A percentile compares a stretch with the other conserved stretches of the same genome.
phyloP scores from a whole-genome alignment of 495 filamentous ascomycete genomes.

The Glarea lozoyensis region DNA sequence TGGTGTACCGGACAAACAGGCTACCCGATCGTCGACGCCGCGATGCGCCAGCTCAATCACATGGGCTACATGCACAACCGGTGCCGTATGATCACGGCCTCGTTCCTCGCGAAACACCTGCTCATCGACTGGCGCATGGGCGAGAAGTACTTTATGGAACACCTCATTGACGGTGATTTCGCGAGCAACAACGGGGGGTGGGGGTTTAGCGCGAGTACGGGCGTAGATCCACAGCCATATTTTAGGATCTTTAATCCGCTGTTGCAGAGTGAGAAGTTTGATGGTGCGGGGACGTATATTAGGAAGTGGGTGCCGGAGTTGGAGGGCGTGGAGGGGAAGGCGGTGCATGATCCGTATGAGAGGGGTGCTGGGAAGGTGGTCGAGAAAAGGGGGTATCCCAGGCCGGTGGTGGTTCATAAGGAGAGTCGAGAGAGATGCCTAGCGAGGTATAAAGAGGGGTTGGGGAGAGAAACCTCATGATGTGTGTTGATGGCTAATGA shows the following conservation, averaged over 20 bases:
- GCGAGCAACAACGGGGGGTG: slow-evolving; percentile 88
- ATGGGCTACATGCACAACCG: slow-evolving; percentile 88
- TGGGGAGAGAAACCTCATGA: no score
- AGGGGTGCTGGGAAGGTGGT: slow-evolving; percentile 50
- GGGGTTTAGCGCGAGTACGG: slow-evolving; percentile 74
- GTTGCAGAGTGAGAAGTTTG: slow-evolving; percentile 80
- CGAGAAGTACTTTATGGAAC: slow-evolving; percentile 81
- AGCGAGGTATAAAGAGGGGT: slow-evolving; percentile 61
- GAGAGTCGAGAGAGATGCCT: slow-evolving; percentile 55
- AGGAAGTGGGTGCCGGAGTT: slow-evolving; percentile 67
- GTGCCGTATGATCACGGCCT: slow-evolving; percentile 79
- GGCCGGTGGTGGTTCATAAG: slow-evolving; percentile 66
- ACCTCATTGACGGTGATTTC: slow-evolving; percentile 87
- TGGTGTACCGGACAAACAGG: slow-evolving; percentile 78
- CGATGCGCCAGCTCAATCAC: slow-evolving; percentile 72
- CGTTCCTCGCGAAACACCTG: slow-evolving; percentile 80
- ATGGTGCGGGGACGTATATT: slow-evolving; percentile 60
- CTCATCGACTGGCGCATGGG: slow-evolving; percentile 87
- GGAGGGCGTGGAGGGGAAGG: slow-evolving; percentile 44
- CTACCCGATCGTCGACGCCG: slow-evolving; percentile 82
- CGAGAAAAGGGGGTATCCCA: slow-evolving; percentile 63
- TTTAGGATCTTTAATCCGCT: slow-evolving; percentile 88
- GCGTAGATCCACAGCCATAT: slow-evolving; percentile 87
- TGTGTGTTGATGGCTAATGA: no score
- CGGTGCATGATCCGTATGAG: slow-evolving; percentile 72